Evolutionary conservation across 2,329 filamentous ascomycete species (phyloP).

Genomic region (Exophiala sp.): DNA sequence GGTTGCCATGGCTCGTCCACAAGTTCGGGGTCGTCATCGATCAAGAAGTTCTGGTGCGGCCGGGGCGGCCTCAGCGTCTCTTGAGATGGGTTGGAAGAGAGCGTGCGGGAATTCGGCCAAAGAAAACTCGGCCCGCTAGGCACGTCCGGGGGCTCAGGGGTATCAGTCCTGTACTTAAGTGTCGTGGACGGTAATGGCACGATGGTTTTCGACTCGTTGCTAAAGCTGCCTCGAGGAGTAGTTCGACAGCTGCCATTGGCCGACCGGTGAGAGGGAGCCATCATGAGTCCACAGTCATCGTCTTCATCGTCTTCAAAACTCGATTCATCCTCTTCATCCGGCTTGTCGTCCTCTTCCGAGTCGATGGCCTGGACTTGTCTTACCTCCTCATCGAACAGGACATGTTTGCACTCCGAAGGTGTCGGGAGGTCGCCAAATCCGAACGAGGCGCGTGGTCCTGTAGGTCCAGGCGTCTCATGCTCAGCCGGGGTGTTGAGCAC

Average conservation of each 20-base stretch:
- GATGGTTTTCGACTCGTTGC: constrained; percentile 71
- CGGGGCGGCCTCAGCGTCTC: constrained; percentile 71
- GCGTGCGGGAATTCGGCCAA: constrained; percentile 39
- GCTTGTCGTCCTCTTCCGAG: constrained; percentile 69
- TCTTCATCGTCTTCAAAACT: constrained; percentile 46
- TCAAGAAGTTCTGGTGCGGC: constrained; percentile 59
- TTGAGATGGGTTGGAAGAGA: constrained; percentile 72
- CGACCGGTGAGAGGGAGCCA: constrained; percentile 58
- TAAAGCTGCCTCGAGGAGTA: constrained; percentile 52
- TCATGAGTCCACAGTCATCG: constrained; percentile 73
- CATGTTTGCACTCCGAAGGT: constrained; percentile 66
- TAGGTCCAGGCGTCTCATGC: constrained; percentile 15
- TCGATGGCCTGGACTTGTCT: constrained; percentile 94
- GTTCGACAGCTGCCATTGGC: constrained; percentile 48
- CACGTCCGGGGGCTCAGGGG: constrained; percentile 53
- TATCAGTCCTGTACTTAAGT: constrained; percentile 74
- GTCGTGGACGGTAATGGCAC: constrained; percentile 83
- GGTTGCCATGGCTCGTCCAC: constrained; percentile 44
- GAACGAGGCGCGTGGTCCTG: constrained; percentile 54
- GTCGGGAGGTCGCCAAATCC: constrained; percentile 53
- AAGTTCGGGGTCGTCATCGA: constrained; percentile 55
- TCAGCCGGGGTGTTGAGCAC: constrained; percentile 54
- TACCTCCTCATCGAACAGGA: constrained; percentile 94
- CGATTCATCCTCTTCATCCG: constrained; percentile 47
- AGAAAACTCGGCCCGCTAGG: constrained; percentile 35